These are phyloP conservation scores for Umbellularia californica DNA, from an alignment of 164 flowering plant species.

Conservation along the genomic window DNA sequence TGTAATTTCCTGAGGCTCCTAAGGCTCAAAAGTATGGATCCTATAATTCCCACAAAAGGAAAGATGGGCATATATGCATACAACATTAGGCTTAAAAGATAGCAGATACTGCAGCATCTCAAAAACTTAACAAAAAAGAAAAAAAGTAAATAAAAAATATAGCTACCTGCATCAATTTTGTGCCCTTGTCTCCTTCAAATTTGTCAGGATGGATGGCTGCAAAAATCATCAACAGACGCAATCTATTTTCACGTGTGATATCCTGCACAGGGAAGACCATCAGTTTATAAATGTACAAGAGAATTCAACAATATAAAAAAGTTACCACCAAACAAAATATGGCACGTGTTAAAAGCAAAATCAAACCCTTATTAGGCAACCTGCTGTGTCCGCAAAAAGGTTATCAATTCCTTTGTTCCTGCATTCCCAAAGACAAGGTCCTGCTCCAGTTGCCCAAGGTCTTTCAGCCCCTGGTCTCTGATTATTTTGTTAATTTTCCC, in stretches of 20 bases:
- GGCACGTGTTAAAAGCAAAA: neutral
- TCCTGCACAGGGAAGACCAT: constrained; percentile 49
- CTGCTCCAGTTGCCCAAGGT: constrained; percentile 93
- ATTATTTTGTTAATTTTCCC: constrained; percentile 78
- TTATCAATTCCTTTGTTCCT: constrained; percentile 83
- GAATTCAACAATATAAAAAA: neutral
- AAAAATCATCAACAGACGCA: constrained; percentile 92
- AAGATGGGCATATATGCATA: neutral
- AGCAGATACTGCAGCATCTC: neutral
- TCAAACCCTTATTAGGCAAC: constrained; percentile 25
- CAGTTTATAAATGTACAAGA: constrained; percentile 6
- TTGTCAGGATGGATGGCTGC: constrained; percentile 86
- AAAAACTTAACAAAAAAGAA: too few relatives aligned
- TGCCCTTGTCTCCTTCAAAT: constrained; percentile 94
- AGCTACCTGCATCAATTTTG: constrained; percentile 83
- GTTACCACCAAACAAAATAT: neutral
- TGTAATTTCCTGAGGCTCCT: too few relatives aligned
- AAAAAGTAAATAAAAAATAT: neutral
- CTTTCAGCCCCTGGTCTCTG: constrained; percentile 69
- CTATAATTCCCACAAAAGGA: neutral
- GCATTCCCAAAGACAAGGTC: constrained; percentile 98
- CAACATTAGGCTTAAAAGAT: neutral
- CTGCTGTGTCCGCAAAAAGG: constrained; percentile 64
- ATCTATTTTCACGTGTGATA: constrained; percentile 62
- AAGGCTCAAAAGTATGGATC: neutral